Evolutionary conservation across 257 asterid genomes (phyloP).

Genomic region (Solanum sitiens): DNA sequence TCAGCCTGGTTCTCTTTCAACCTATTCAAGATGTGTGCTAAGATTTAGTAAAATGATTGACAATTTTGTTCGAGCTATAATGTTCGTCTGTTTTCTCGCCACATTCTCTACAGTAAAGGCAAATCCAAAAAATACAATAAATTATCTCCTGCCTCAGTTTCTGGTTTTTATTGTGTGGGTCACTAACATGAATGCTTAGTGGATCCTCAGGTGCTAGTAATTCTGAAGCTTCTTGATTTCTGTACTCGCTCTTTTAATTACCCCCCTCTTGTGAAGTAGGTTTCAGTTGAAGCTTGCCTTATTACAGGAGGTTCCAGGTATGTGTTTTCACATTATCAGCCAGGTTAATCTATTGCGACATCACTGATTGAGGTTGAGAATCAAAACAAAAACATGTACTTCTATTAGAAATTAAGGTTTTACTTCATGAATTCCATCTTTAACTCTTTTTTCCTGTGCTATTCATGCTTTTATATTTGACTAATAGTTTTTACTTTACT

Average conservation of each 20-base stretch:
- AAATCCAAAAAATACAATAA: constrained; percentile 94
- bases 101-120: constrained; percentile 64
- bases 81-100: constrained; percentile 1
- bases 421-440: background rate
- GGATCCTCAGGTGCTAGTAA: constrained; percentile 77
- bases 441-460: background rate
- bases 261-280: background rate
- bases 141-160: constrained; percentile 89
- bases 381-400: constrained; percentile 92
- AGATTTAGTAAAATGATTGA: background rate
- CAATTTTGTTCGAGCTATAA: background rate
- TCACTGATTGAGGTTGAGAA: constrained; percentile 98
- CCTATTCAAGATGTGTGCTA: background rate
- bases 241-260: background rate
- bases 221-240: constrained; percentile 1
- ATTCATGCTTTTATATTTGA: constrained; percentile 4
- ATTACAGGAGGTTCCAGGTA: constrained; percentile 91
- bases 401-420: constrained; percentile 92
- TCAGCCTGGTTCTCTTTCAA: constrained; percentile 66
- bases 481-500: background rate
- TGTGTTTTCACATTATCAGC: constrained; percentile 98
- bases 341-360: constrained; percentile 96
- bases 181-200: constrained; percentile 98
- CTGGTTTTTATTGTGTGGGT: constrained; percentile 97
- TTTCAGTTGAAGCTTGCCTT: constrained; percentile 12